A percentile compares a stretch with the other conserved stretches of the same genome.
Evolutionary conservation across 1,284 basidiomycete genomes (phyloP).

Genomic region (Singerocomus inundabilis): DNA sequence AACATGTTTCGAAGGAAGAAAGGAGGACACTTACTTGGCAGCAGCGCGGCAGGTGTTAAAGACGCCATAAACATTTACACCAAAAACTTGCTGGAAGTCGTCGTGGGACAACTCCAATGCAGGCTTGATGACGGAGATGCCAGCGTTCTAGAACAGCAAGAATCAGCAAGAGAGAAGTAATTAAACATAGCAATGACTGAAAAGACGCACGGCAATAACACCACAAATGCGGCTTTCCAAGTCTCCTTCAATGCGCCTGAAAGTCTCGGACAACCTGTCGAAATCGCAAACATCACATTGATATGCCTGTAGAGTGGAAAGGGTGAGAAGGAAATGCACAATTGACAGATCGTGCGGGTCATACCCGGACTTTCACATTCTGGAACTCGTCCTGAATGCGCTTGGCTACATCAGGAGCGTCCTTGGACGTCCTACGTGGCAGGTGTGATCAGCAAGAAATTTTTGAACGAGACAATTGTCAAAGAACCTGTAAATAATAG

Average conservation of each 20-base stretch:
- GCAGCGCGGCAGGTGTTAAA: conserved; percentile 44
- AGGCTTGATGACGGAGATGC: conserved; percentile 48
- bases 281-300: conserved; percentile 42
- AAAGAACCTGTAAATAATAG: conserved; percentile 42
- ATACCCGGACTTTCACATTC: conserved; percentile 31
- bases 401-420: conserved; percentile 40
- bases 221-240: not conserved
- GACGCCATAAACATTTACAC: conserved; percentile 41
- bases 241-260: conserved; percentile 35
- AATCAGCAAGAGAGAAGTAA: not conserved
- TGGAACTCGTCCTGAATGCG: conserved; percentile 23
- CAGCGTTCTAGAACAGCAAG: conserved; percentile 37
- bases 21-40: conserved; percentile 31
- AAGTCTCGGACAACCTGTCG: conserved; percentile 36
- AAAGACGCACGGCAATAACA: conserved; percentile 22
- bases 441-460: accelerated
- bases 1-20: accelerated
- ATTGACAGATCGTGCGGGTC: not conserved
- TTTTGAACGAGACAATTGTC: accelerated
- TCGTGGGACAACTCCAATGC: conserved; percentile 44
- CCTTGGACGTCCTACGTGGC: conserved; percentile 28
- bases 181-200: accelerated
- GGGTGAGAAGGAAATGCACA: no score
- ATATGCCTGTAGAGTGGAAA: conserved; percentile 36
- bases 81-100: conserved; percentile 42